A percentile compares a stretch with the other conserved stretches of the same genome.
These are phyloP conservation scores for Elaeis guineensis DNA, from an alignment of 176 grass and related monocot genomes.

Conservation along the genomic window DNA sequence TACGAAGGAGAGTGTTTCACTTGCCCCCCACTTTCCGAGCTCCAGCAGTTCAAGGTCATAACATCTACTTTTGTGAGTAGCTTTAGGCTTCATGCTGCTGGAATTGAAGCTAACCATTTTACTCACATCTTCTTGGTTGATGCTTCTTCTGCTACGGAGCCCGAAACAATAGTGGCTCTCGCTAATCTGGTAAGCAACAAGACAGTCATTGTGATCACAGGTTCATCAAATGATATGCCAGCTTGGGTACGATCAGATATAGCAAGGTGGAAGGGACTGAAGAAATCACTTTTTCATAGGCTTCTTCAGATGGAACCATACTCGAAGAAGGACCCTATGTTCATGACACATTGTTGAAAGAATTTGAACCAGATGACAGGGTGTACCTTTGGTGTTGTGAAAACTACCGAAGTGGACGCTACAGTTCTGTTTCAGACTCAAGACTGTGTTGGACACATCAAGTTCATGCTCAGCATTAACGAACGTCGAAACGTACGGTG, in stretches of 20 bases:
- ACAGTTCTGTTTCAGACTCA: too few relatives aligned
- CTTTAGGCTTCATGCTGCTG: constrained; percentile 20
- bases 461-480: too few relatives aligned
- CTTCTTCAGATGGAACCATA: constrained; percentile 23
- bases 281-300: constrained; percentile 21
- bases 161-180: constrained; percentile 21
- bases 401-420: too few relatives aligned
- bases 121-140: constrained; percentile 32
- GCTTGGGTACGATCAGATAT: constrained; percentile 23
- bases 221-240: constrained; percentile 1
- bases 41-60: constrained; percentile 17
- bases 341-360: too few relatives aligned
- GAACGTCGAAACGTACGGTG: too few relatives aligned
- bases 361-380: too few relatives aligned
- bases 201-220: constrained; percentile 19
- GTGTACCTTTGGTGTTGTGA: too few relatives aligned
- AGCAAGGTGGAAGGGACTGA: constrained; percentile 19
- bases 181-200: constrained; percentile 19
- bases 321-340: constrained; percentile 1
- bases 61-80: constrained; percentile 23
- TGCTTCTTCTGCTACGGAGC: constrained; percentile 21
- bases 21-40: constrained; percentile 4
- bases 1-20: constrained; percentile 22
- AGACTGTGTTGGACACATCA: too few relatives aligned
- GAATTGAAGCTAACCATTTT: constrained; percentile 26